These are phyloP conservation scores for Candida pini DNA, from an alignment of 805 yeast species.

Conservation along the genomic window DNA sequence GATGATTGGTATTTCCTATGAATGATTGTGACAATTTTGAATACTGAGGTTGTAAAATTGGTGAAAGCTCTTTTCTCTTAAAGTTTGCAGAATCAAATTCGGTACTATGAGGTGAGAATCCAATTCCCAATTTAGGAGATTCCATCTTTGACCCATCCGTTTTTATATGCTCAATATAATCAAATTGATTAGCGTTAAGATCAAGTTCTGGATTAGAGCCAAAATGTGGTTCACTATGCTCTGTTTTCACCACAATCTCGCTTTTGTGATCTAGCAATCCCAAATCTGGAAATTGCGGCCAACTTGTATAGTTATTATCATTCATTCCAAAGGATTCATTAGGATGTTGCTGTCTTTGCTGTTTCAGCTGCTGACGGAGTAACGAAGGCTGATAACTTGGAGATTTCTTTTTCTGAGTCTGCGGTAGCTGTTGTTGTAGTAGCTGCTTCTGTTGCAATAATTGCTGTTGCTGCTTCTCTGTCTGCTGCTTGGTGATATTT, in stretches of 20 bases:
- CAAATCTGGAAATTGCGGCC: constrained; percentile 32
- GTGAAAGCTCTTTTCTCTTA: constrained; percentile 20
- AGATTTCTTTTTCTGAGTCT: neutral
- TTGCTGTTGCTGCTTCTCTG: neutral
- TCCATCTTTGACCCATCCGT: constrained; percentile 35
- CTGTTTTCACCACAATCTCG: neutral
- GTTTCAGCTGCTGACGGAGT: constrained; percentile 2
- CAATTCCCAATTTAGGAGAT: constrained; percentile 8
- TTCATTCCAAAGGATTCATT: constrained; percentile 2
- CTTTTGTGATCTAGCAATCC: constrained; percentile 9
- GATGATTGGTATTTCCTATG: constrained; percentile 4
- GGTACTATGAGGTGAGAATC: constrained; percentile 5
- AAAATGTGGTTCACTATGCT: neutral
- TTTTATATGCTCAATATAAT: constrained; percentile 59
- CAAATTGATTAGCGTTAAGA: constrained; percentile 50
- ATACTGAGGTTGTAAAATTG: constrained; percentile 18
- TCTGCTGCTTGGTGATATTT: constrained; percentile 1
- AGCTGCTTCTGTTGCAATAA: neutral
- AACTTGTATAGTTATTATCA: constrained; percentile 20
- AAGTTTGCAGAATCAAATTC: constrained; percentile 7
- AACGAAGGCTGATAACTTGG: neutral
- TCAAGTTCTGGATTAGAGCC: constrained; percentile 22
- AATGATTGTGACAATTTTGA: constrained; percentile 27
- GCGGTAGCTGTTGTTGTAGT: neutral
- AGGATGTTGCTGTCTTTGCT: neutral